Conservation (phyloP, 495 filamentous ascomycete genomes). For the Talaromyces trachyspermus region DNA sequence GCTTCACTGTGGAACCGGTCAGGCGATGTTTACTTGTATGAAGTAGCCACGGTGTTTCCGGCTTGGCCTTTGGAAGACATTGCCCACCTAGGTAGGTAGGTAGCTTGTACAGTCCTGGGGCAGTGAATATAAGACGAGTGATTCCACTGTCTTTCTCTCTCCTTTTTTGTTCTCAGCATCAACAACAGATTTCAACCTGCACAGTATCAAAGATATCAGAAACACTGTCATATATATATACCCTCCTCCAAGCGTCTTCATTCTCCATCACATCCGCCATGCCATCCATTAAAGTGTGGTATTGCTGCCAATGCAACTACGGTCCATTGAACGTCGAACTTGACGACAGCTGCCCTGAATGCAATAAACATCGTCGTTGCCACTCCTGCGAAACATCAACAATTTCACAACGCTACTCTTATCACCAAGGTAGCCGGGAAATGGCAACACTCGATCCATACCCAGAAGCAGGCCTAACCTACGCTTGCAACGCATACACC, state of each 20-base stretch:
- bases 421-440: constrained; percentile 3
- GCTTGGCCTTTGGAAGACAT: no score
- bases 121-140: no score
- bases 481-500: constrained; percentile 9
- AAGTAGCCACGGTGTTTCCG: no score
- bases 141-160: no score
- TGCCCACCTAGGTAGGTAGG: no score
- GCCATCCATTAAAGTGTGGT: constrained; percentile 19
- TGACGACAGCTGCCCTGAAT: constrained; percentile 22
- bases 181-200: background rate
- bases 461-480: constrained; percentile 2
- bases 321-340: constrained; percentile 22
- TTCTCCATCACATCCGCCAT: constrained; percentile 7
- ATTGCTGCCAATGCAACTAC: constrained; percentile 26
- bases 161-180: no score
- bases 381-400: constrained; percentile 15
- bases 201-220: background rate
- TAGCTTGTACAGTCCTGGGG: no score
- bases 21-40: no score
- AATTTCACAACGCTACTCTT: constrained; percentile 1
- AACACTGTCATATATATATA: no score
- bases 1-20: no score
- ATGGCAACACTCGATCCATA: constrained; percentile 2
- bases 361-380: constrained; percentile 16
- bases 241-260: background rate